A percentile compares a stretch with the other conserved stretches of the same genome.
Evolutionary conservation across 2,329 filamentous ascomycete genomes (phyloP).

Genomic region (Tolypocladium nubicola): DNA sequence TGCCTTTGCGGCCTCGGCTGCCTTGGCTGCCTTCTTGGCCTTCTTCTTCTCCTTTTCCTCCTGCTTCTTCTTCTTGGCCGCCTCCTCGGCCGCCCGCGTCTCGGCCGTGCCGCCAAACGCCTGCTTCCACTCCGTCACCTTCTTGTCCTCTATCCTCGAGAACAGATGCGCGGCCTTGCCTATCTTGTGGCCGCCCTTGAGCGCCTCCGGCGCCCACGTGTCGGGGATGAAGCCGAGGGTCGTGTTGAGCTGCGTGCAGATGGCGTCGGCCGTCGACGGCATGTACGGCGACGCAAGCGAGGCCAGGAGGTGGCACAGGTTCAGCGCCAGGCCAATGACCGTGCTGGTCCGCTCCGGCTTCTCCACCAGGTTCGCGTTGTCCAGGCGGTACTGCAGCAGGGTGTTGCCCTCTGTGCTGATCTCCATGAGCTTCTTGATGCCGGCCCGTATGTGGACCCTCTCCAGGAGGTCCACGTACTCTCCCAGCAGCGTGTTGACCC

Average conservation of each 20-base stretch:
- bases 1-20: conserved; percentile 15
- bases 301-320: conserved; percentile 73
- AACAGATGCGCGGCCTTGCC: conserved; percentile 73
- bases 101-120: conserved; percentile 55
- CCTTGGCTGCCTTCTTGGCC: conserved; percentile 23
- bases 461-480: conserved; percentile 61
- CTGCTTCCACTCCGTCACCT: conserved; percentile 73
- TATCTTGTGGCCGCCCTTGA: conserved; percentile 69
- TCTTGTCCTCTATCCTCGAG: conserved; percentile 69
- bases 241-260: conserved; percentile 62
- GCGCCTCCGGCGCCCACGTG: conserved; percentile 48
- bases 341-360: conserved; percentile 43
- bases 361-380: conserved; percentile 44
- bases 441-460: conserved; percentile 58
- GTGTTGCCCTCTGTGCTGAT: conserved; percentile 49
- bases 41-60: conserved; percentile 34
- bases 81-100: conserved; percentile 35
- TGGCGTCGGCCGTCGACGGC: conserved; percentile 64
- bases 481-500: conserved; percentile 47
- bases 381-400: conserved; percentile 41
- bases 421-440: conserved; percentile 53
- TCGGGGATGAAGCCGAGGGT: conserved; percentile 41
- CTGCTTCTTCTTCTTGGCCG: conserved; percentile 38
- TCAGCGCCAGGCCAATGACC: conserved; percentile 69
- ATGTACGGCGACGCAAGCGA: conserved; percentile 76